Percentiles rank a stretch among this genome's conserved stretches.
These are phyloP conservation scores for Fusarium odoratissimum DNA, from an alignment of 2,329 filamentous ascomycete species.

Conservation along the genomic window DNA sequence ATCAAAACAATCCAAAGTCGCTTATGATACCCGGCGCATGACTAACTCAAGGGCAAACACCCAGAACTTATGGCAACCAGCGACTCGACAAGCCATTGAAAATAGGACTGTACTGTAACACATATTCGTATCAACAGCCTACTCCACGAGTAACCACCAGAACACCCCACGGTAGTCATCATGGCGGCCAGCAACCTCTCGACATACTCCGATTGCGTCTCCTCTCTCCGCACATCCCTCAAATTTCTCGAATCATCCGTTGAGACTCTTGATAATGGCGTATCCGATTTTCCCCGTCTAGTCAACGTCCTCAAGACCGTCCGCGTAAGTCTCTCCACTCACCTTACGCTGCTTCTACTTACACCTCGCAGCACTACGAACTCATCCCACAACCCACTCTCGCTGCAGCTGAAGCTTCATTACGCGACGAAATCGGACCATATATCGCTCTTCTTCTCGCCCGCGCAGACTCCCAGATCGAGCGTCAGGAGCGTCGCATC, in stretches of 20 bases:
- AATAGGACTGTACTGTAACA: neutral
- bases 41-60: neutral
- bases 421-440: conserved; percentile 90
- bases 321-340: conserved; percentile 56
- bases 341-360: neutral
- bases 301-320: conserved; percentile 67
- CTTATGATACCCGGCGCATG: neutral
- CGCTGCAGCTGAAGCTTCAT: conserved; percentile 81
- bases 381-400: conserved; percentile 88
- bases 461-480: conserved; percentile 84
- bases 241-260: conserved; percentile 71
- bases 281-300: conserved; percentile 69
- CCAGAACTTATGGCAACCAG: too few species aligned
- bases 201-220: conserved; percentile 68
- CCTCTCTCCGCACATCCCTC: conserved; percentile 69
- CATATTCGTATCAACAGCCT: neutral
- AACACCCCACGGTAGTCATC: conserved; percentile 18
- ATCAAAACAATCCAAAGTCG: conserved; percentile 11
- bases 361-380: conserved; percentile 81
- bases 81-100: too few species aligned
- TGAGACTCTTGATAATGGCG: conserved; percentile 64
- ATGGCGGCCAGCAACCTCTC: conserved; percentile 45
- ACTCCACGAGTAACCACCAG: conserved; percentile 22
- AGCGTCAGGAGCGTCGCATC: conserved; percentile 84
- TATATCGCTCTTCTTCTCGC: conserved; percentile 83